A percentile compares a stretch with the other conserved stretches of the same genome.
These are phyloP conservation scores for Stenocarpella maydis DNA, from an alignment of 2,329 filamentous ascomycete species.

Conservation along the genomic window DNA sequence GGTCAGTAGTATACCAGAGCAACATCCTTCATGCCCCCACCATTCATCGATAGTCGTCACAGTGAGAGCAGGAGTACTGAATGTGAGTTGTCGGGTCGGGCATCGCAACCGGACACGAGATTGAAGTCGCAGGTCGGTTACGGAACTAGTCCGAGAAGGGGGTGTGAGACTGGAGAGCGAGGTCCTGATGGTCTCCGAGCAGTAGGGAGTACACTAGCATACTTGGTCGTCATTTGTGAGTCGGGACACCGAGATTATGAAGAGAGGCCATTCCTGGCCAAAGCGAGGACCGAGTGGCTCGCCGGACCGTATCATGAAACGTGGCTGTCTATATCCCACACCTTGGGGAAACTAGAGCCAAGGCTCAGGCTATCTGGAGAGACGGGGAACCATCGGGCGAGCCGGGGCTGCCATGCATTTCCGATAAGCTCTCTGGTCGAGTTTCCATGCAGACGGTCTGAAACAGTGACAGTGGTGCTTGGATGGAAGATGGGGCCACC, in stretches of 20 bases:
- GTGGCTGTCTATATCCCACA: slow-evolving; percentile 11
- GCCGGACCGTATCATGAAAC: slow-evolving; percentile 4
- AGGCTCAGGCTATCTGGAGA: slow-evolving; percentile 20
- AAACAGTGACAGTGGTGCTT: slow-evolving; percentile 10
- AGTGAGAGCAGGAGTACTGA: not conserved
- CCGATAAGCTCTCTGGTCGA: slow-evolving; percentile 6
- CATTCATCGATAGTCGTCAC: no score
- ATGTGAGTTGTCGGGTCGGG: not conserved
- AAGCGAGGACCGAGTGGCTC: not conserved
- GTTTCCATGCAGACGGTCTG: not conserved
- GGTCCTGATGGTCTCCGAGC: not conserved
- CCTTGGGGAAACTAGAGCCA: slow-evolving; percentile 2
- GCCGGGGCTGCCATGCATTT: not conserved
- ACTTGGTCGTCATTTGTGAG: not conserved
- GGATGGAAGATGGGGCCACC: not conserved
- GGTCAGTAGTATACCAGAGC: no score
- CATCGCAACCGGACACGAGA: not conserved
- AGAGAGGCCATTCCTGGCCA: not conserved
- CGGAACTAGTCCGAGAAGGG: not conserved
- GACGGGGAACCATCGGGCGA: slow-evolving; percentile 20
- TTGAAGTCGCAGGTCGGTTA: not conserved
- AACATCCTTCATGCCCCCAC: not conserved
- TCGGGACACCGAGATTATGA: not conserved
- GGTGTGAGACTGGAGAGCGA: not conserved
- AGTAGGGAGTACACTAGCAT: no score